Evolutionary conservation across 345 rosid species (phyloP), one percentile per base, ranked within the genome.

Genomic region (Rubroshorea leprosula): DNA sequence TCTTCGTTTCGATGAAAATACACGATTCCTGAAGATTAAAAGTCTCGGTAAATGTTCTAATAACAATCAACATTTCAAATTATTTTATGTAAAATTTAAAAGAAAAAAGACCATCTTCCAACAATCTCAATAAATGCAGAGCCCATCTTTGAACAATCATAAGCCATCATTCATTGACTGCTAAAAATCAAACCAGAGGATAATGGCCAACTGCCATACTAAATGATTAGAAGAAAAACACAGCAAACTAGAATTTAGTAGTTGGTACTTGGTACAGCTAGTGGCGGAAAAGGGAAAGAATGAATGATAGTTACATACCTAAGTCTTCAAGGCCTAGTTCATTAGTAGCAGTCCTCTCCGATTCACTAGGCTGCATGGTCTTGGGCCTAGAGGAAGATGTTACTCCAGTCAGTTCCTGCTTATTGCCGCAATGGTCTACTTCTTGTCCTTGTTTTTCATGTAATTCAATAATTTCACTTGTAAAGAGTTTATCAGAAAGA

Each of bases 401-500:
- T 27, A 63, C 78, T 20, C 58, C 72, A 11, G 70, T 27, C 39
- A 58, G 51, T 57, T 68, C 79, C 45, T 65, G 77, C 44, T 52
- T 62, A 49, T 63, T 29, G 23, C 35, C 15, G 21, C 45, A 53
- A 55, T 31, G 57, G 19, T 19, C 64, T 4, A 68, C 57, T 52
- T 68, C 59, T 52, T 76, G 70, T 61, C 70, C 75, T 55, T 65
- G 77, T 44, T 64, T 67, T 47, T 56, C 84, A 51, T 68, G 84
- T 25, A 57, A 64, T 62, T 88, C 87, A 13, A 93, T 74, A 58
- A 93, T 79, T 66, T 86, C 88, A 55, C 97, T 87, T 31, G 96
- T 87, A 70, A 93, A 89, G 63, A 83, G 89, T 59, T 86, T 83
- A 65, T 87, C 90, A 20, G 97, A 93, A 57, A 93, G 83, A 76